These are phyloP conservation scores for Aspergillus carbonarius DNA, from an alignment of 2,329 filamentous ascomycete species.

Conservation along the genomic window DNA sequence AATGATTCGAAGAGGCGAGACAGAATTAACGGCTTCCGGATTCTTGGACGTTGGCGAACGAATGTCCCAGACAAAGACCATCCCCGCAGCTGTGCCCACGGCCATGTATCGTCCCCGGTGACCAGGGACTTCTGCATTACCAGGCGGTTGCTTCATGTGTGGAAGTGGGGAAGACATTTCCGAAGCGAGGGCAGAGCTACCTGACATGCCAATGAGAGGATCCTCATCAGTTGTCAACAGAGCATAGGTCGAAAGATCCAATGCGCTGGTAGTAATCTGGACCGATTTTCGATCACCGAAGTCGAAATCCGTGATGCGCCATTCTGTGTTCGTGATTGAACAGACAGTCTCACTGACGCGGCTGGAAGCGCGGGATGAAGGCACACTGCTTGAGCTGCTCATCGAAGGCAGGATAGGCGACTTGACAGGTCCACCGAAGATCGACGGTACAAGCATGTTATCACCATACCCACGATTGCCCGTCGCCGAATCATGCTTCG, in stretches of 20 bases:
- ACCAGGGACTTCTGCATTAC: constrained; percentile 70
- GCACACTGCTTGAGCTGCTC: constrained; percentile 20
- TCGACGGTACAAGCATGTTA: constrained; percentile 36
- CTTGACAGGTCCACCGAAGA: constrained; percentile 51
- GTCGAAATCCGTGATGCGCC: constrained; percentile 62
- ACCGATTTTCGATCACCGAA: constrained; percentile 61
- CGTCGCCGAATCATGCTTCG: constrained; percentile 29
- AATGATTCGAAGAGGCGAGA: constrained; percentile 75
- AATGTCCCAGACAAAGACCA: constrained; percentile 81
- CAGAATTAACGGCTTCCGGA: constrained; percentile 54
- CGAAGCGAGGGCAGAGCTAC: constrained; percentile 54
- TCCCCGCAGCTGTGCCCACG: constrained; percentile 74
- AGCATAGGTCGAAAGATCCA: constrained; percentile 75
- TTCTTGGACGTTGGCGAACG: constrained; percentile 63
- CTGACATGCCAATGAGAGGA: constrained; percentile 63
- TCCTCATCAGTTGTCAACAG: constrained; percentile 74
- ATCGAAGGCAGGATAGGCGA: constrained; percentile 20
- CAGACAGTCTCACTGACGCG: constrained; percentile 33
- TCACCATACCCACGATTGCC: constrained; percentile 6
- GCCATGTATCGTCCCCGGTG: constrained; percentile 78
- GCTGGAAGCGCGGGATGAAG: constrained; percentile 35
- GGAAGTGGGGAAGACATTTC: constrained; percentile 55
- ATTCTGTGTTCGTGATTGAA: constrained; percentile 56
- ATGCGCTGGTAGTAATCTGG: constrained; percentile 66
- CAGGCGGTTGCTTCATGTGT: constrained; percentile 44